A percentile compares a stretch with the other conserved stretches of the same genome.
Conservation (phyloP, 2,329 filamentous ascomycete species). For the Coniosporium tulheliwenetii region DNA sequence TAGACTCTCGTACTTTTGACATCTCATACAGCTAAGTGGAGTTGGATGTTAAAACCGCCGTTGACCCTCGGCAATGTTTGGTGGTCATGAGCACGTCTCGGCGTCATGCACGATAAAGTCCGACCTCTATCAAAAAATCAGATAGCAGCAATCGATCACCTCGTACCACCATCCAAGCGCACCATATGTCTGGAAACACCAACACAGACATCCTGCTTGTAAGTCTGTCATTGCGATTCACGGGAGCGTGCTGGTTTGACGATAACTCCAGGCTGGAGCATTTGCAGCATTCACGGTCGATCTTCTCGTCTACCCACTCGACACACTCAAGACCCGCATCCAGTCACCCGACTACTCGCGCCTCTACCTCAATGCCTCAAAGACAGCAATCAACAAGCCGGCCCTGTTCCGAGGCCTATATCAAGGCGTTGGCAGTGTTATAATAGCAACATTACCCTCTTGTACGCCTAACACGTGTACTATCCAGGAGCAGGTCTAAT, state of each 20-base stretch:
- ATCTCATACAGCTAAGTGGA: too few relatives aligned
- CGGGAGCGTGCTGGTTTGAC: background rate
- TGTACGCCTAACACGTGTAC: conserved; percentile 28
- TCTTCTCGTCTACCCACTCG: conserved; percentile 70
- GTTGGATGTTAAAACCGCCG: too few relatives aligned
- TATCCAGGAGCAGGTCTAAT: conserved; percentile 5
- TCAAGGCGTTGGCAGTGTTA: conserved; percentile 72
- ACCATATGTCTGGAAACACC: conserved; percentile 18
- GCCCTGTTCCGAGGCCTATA: conserved; percentile 60
- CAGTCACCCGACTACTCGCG: conserved; percentile 63
- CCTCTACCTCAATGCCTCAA: conserved; percentile 44
- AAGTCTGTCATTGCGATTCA: conserved; percentile 12
- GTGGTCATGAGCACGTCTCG: too few relatives aligned
- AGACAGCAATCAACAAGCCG: conserved; percentile 37
- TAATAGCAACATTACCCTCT: conserved; percentile 77
- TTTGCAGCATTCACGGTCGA: conserved; percentile 77
- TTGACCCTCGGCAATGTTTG: too few relatives aligned
- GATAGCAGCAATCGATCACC: too few relatives aligned
- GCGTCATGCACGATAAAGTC: too few relatives aligned
- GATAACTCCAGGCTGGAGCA: conserved; percentile 52
- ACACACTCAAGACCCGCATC: conserved; percentile 76
- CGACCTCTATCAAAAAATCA: too few relatives aligned
- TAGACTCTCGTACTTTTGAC: too few relatives aligned
- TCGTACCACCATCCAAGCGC: too few relatives aligned
- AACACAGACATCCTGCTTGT: conserved; percentile 43